Base-by-base conservation (phyloP, 2,329 filamentous ascomycete species). In the Penicillium freii region DNA sequence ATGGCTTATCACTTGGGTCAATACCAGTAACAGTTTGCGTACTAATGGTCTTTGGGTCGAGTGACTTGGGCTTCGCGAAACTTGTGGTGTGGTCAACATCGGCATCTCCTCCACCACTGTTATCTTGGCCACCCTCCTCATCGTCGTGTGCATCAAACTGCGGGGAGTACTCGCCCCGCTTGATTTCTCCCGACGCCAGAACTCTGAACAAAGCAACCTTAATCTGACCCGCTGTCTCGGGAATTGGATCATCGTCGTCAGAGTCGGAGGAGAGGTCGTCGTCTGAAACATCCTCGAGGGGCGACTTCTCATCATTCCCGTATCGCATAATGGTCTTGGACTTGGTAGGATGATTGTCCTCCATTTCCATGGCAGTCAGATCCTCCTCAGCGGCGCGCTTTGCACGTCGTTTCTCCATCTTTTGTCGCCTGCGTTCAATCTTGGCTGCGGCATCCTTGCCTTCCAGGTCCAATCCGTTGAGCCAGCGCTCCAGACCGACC, bases 21-120 rank as follows among this genome's bases (percentile, higher is more conserved):
- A 97, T 96, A 19, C 93, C 94, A 9, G 94, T 97, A n/a, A 99
- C 94, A 0, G 94, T 99, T 77, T 99, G 94, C 3, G 94, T 99
- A 71, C 92, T 97, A 71, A 99, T 99, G 2, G 91, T 92, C 78
- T 97, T 97, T 0, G 93, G 93, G 77, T 97, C 95, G 52, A 97
- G 82, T 1, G 91, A 89, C 81, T 97, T 97, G 15, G 92, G 93
- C 77, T 97, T 96, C 10, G 93, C 93, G 75, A 97, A 97, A 72
- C 92, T 96, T 8, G 94, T 97, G 2, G 94, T 97, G 73, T 99
- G 94, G 76, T 97, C 94, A 56, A 97, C 85, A 69, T 96, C 91
- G 40, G 86, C 89, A 66, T 92, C 90, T 59, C 89, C 85, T 29
- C 81, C 81, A 15, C 81, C 81, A 39, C 82, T 85, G 50, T 80